Conservation (phyloP, 805 yeast genomes). For the Kodamaea leandrae region DNA sequence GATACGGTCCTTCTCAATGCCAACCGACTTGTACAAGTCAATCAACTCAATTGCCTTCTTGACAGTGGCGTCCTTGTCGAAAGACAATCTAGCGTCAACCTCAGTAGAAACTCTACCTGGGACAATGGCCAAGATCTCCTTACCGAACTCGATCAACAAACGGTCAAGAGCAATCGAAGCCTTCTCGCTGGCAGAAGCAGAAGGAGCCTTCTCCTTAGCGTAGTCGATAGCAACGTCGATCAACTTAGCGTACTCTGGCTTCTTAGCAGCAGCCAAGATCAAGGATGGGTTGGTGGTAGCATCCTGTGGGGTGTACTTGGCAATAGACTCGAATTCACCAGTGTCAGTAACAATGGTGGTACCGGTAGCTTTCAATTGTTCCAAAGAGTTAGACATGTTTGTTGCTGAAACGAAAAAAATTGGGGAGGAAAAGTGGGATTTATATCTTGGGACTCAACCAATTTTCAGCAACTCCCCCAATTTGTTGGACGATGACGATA, state of each 20-base stretch:
- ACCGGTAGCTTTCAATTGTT: slow-evolving; percentile 90
- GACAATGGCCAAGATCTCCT: slow-evolving; percentile 85
- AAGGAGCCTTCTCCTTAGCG: slow-evolving; percentile 66
- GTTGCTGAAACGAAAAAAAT: neutral
- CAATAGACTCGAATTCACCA: slow-evolving; percentile 97
- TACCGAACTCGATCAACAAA: slow-evolving; percentile 93
- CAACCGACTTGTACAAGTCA: slow-evolving; percentile 77
- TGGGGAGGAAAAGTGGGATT: neutral
- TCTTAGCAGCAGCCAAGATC: slow-evolving; percentile 92
- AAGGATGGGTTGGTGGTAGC: slow-evolving; percentile 98
- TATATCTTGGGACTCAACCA: slow-evolving; percentile 3
- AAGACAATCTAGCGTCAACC: slow-evolving; percentile 97
- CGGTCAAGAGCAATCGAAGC: slow-evolving; percentile 85
- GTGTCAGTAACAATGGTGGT: slow-evolving; percentile 98
- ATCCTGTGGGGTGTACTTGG: slow-evolving; percentile 97
- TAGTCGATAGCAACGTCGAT: slow-evolving; percentile 88
- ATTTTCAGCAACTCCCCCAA: neutral
- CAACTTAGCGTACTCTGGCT: slow-evolving; percentile 82
- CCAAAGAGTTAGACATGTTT: slow-evolving; percentile 60
- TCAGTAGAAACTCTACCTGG: slow-evolving; percentile 99
- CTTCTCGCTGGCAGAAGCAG: slow-evolving; percentile 56
- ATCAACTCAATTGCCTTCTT: slow-evolving; percentile 92
- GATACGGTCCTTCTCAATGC: slow-evolving; percentile 85
- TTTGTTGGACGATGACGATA: neutral
- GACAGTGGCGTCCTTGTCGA: slow-evolving; percentile 91